Base-by-base conservation (phyloP, 1,139 yeast genomes). In the Saccharomyces hybrid region DNA sequence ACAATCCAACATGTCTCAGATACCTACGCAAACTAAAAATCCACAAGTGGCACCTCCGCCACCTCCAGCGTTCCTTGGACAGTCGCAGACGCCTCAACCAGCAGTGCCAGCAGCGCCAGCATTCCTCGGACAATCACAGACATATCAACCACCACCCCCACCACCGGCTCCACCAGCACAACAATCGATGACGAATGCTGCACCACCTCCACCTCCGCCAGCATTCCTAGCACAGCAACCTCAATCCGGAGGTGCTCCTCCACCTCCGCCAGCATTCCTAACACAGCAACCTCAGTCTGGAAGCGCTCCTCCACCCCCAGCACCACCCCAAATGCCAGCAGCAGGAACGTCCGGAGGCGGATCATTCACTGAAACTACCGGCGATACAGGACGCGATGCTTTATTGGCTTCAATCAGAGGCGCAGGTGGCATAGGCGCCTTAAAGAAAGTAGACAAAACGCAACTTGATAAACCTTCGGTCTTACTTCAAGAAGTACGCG, bases 341-440 rank as follows among this genome's bases (percentile, higher is more conserved):
- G n/a, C 24, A 38, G 16, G 24, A 38, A 61, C 72, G n/a, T 71
- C 76, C 9, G 71, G 76, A n/a, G 71, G 75, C 6, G 71, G 75
- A 2, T 68, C 74, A 8, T 52, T 71, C 27, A 64, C 70, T n/a
- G 70, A 65, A 50, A 58, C 58, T 24, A 65, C 77, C 0, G 80
- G 77, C 1, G 89, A 78, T 60, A 73, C 76, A 0, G 83, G 83
- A 0, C 77, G 96, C 64, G 96, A 88, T 69, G 96, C 96, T 0
- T 77, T 93, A 49, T 73, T 93, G 56, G 89, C 96, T 0, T 88
- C 97, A 0, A 93, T 91, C 62, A 78, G 96, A 64, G 81, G 85
- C 34, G 84, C 96, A 0, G 85, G 85, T n/a, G 88, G 90, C 53
- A 53, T 90, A 11, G 84, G 84, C 0, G 68, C 81, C 2, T 77